These are phyloP conservation scores for Trichoderma sp. DNA, from an alignment of 2,329 filamentous ascomycete species.

Conservation along the genomic window DNA sequence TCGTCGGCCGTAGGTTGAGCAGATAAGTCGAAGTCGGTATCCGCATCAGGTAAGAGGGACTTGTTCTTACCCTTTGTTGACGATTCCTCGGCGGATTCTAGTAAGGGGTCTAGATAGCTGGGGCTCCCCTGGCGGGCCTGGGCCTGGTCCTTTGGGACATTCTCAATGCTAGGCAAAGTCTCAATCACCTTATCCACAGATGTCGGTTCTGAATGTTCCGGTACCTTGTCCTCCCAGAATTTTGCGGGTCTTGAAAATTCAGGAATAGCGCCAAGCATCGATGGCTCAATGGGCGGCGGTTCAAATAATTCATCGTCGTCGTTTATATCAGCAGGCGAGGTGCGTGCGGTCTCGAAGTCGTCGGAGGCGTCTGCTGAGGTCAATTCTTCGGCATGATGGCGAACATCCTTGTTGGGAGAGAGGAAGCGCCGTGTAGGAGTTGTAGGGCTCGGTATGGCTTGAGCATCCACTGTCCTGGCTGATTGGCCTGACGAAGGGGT, in stretches of 20 bases:
- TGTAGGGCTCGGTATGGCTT: constrained; percentile 26
- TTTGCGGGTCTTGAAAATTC: constrained; percentile 20
- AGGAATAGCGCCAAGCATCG: constrained; percentile 12
- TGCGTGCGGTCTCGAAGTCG: constrained; percentile 24
- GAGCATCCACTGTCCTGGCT: constrained; percentile 28
- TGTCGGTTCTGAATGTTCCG: constrained; percentile 12
- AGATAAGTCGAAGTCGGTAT: neutral
- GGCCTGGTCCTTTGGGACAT: constrained; percentile 15
- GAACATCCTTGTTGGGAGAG: constrained; percentile 19
- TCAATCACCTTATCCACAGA: constrained; percentile 15
- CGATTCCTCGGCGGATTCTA: constrained; percentile 20
- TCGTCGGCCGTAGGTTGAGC: neutral
- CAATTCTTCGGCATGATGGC: constrained; percentile 32
- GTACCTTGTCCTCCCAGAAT: constrained; percentile 20
- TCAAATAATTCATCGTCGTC: constrained; percentile 3
- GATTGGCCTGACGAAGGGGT: constrained; percentile 37
- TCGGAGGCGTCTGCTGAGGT: constrained; percentile 39
- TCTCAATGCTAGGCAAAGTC: constrained; percentile 21
- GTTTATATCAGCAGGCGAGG: constrained; percentile 19
- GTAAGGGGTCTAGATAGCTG: neutral
- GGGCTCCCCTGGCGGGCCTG: neutral
- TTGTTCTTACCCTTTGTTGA: constrained; percentile 25
- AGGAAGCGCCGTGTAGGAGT: constrained; percentile 30
- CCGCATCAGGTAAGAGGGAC: constrained; percentile 16
- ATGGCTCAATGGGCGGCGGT: constrained; percentile 8